A percentile compares a stretch with the other conserved stretches of the same genome.
Evolutionary conservation across 2,329 filamentous ascomycete genomes (phyloP).

Genomic region (Teratosphaeria gauchensis): DNA sequence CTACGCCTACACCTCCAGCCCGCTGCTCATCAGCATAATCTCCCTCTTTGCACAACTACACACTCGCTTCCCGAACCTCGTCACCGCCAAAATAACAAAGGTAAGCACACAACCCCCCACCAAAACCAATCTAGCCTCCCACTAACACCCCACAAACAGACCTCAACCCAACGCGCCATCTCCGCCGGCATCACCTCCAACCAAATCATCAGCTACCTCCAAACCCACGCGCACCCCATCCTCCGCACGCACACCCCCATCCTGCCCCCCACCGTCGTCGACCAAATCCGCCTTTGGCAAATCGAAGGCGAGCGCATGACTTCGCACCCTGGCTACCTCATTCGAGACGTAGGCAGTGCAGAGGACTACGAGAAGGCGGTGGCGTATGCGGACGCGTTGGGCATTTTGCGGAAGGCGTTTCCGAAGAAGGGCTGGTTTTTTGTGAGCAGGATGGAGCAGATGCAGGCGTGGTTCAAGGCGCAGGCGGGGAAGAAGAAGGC

Average conservation of each 20-base stretch:
- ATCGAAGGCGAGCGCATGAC: slow-evolving; percentile 93
- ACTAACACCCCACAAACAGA: slow-evolving; percentile 13
- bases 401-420: slow-evolving; percentile 80
- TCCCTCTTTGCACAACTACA: slow-evolving; percentile 79
- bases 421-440: slow-evolving; percentile 79
- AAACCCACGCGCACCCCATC: slow-evolving; percentile 87
- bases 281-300: slow-evolving; percentile 96
- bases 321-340: slow-evolving; percentile 71
- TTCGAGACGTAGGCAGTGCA: slow-evolving; percentile 64
- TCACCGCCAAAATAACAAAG: slow-evolving; percentile 83
- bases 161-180: slow-evolving; percentile 80
- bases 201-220: slow-evolving; percentile 89
- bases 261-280: slow-evolving; percentile 87
- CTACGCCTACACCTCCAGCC: slow-evolving; percentile 92
- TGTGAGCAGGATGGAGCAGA: slow-evolving; percentile 81
- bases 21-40: slow-evolving; percentile 88
- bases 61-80: slow-evolving; percentile 88
- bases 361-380: slow-evolving; percentile 62
- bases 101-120: not conserved
- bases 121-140: not conserved
- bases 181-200: slow-evolving; percentile 84
- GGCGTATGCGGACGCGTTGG: slow-evolving; percentile 76
- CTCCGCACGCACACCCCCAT: slow-evolving; percentile 67
- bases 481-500: slow-evolving; percentile 36
- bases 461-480: slow-evolving; percentile 63